Base-by-base conservation (phyloP, 1,139 yeast species). In the Geotrichum bryndzae region DNA sequence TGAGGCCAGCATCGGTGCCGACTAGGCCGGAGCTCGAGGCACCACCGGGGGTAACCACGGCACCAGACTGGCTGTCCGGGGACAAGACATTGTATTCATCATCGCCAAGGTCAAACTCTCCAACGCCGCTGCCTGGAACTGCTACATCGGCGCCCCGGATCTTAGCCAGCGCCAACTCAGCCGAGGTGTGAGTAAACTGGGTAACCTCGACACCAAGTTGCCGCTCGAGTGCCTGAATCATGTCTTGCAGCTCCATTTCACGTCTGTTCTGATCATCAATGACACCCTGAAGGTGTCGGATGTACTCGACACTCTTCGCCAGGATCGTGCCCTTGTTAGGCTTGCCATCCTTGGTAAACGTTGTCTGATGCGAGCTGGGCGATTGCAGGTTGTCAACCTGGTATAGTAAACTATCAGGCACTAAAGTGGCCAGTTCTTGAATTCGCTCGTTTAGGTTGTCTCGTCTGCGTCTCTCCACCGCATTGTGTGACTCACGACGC, bases 321-420 rank as follows among this genome's bases (percentile, higher is more conserved):
- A 92, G 77, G 11, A 92, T 89, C 68, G 91, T 96, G 1, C 97
- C 97, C 76, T 92, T 92, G 71, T 91, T 91, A 0, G 97, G 97
- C 68, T 87, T 87, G 3, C 96, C 96, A 69, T 90, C 96, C 66
- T 88, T 88, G 2, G 91, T 84, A 2, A 91, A 89, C 15, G 66
- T 67, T 18, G 64, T 62, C 11, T 69, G 64, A 3, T 65, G 61
- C 22, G 67, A 57, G 50, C 56, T 59, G 10, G 57, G 55, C 2
- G 63, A 45, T 8, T 31, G 54, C 8, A 52, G 25, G 8, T 56
- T n/a, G 13, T 66, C 66, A 1, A 63, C 54, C 11, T 64, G 64
- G 33, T 60, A 64, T 27, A 85, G 87, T 68, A 86, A 83, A 52
- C 82, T 83, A 15, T 77, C 76, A 0, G 97, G 97, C 2, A 92